Evolutionary conservation across 306 rosid genomes (phyloP), one percentile per base, ranked within the genome.

Genomic region (Sechiopsis laciniata): DNA sequence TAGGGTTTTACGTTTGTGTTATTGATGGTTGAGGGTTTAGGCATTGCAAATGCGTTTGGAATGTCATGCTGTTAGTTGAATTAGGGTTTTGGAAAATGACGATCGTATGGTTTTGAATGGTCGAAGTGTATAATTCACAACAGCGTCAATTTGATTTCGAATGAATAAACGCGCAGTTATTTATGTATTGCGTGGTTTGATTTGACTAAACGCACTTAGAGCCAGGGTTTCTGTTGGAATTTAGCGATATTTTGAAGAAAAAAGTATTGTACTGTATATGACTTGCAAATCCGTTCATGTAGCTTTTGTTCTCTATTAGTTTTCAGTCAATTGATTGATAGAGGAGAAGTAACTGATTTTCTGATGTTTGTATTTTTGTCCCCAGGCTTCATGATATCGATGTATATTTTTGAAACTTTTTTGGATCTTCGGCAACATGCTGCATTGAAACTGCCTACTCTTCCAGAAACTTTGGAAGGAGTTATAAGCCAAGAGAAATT

Each of bases 401-500:
- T 87, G 96, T 94, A 94, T 81, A n/a, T 90, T 37, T 90, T 94
- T 69, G 98, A 94, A 78, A 75, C 87, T 71, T 94, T 84, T 79
- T 83, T 94, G 95, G 98, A 94, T 87, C 10, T 78, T 76, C 86
- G 97, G 63, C 98, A 90, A 89, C 98, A 94, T 74, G 35, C 68
- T 11, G 97, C 98, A 54, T 84, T 81, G 71, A 90, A 90, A 77
- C 90, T 84, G 61, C 96, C 97, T 17, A 89, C 85, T 61, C 97
- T 94, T 79, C 98, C 97, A 10, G 90, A 87, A 84, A 80, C 96
- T 79, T 79, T 94, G 84, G 86, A 79, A 78, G 98, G 97, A 79
- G 91, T 94, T 46, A 90, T 94, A 78, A 86, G 97, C 83, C 92
- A 89, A 76, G 98, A 90, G 84, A 94, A 94, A 73, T 94, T 94